Base-by-base conservation (phyloP, 345 rosid species). In the Salix udensis region DNA sequence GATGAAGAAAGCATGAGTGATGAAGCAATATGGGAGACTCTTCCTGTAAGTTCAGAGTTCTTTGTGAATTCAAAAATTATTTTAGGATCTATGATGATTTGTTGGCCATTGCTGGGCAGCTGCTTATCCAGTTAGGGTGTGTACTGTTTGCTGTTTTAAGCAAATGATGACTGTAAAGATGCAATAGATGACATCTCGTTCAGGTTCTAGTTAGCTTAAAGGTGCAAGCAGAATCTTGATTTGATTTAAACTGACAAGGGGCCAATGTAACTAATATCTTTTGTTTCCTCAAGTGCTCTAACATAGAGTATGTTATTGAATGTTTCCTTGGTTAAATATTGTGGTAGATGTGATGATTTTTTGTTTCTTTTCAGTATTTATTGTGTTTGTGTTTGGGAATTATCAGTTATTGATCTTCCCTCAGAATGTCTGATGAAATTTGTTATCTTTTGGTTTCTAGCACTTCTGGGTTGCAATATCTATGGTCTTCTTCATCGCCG, bases 1-100 rank as follows among this genome's bases (percentile, higher is more conserved):
- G 98, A 94, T 83, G 98, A 94, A 68, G 98, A 92, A 85, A 94
- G 86, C 86, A 86, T 90, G 86, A 92, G 86, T 67, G 97, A 94
- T 79, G 97, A 94, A 85, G 94, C 94, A 76, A 94, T 94, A 84
- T 94, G 97, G 97, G 94, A 91, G 84, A 94, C 95, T 28, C 97
- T 94, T 84, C 97, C 97, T 53, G 97, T 94, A 84, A 90, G 92
- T 86, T 70, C 5, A 26, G 12, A 71, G 77, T 64, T 62, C 64
- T 30, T 71, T 19, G 31, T 26, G n/a, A 66, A 42, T 74, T 74
- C 67, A 61, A 11, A 31, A 68, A 62, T 48, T 37, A 18, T 42
- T 67, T 73, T 70, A 50, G 13, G 23, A 36, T 13, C 4, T 19
- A 16, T 46, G 52, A 53, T 30, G 62, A 36, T 61, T 4, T 8